Evolutionary conservation across 805 yeast species (phyloP), one percentile per base, ranked within the genome.

Genomic region (Cyberlindnera maritima): DNA sequence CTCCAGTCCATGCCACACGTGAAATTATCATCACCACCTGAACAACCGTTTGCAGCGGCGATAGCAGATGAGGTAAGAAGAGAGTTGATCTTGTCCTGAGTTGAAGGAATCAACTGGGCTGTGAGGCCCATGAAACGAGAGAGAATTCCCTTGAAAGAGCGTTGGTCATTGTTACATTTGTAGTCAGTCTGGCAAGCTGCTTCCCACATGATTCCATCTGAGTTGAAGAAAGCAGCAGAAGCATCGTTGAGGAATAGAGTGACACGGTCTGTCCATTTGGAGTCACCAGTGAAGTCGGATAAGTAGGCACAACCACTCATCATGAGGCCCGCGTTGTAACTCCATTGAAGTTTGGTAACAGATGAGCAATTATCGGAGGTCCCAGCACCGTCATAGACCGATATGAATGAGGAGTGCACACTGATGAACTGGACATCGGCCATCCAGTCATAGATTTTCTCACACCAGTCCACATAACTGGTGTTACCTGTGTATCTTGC

Each of bases 1-100:
- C 77, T 67, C 98, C 98, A 91, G 60, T 87, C 75, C 47, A 77
- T 60, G 25, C 97, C 97, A 72, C 98, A 92, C 0, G 97, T 91
- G 53, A 81, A 85, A 15, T 88, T 88, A 63, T 91, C 97, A 5
- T 67, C 49, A 58, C 97, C 97, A 54, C 97, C 97, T 1, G 85
- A 72, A 68, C 98, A 91, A 1, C 92, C 78, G 52, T 70, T 67
- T 1, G 96, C 92, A 8, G 96, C 96, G 14, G 82, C 96, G 10
- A 50, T 44, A 2, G 89, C 88, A 8, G 87, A 80, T 23, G 67
- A 59, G 20, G 68, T 63, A 18, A 77, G 49, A 55, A 66, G 64
- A 10, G 49, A 55, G 50, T 67, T 65, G 38, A 69, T 63, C 10
- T 55, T 48, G 21, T 54, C 53, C 51, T 67, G 56, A 1, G 71